Conservation (phyloP, 306 rosid species). For the Castanea sativa region DNA sequence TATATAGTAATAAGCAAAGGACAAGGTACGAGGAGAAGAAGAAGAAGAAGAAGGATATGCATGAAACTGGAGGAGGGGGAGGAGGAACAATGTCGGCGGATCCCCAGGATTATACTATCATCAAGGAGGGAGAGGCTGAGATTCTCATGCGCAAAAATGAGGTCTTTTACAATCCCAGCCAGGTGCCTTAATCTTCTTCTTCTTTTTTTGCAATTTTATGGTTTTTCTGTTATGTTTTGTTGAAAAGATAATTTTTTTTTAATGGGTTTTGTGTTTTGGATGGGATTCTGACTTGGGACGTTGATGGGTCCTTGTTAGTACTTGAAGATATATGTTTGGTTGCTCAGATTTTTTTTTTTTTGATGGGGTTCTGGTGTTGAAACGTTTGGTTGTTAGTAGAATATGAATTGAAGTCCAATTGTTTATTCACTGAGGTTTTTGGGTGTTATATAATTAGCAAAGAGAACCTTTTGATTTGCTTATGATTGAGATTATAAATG, state of each 20-base stretch:
- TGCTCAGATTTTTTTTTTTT: background rate
- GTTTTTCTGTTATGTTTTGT: background rate
- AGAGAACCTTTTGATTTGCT: background rate
- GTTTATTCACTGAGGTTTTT: background rate
- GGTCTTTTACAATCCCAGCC: constrained; percentile 86
- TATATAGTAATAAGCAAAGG: background rate
- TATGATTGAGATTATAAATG: background rate
- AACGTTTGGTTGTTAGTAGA: background rate
- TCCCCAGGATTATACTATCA: constrained; percentile 61
- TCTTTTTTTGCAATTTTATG: background rate
- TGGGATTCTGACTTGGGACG: constrained; percentile 1
- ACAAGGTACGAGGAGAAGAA: background rate
- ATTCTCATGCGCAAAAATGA: constrained; percentile 93
- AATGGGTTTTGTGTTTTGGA: background rate
- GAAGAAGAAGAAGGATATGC: constrained; percentile 19
- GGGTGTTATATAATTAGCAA: background rate
- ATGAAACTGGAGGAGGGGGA: constrained; percentile 30
- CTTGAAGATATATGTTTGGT: background rate
- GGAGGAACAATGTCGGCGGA: constrained; percentile 55
- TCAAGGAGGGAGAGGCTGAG: constrained; percentile 98
- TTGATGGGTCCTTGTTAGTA: background rate
- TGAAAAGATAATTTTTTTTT: background rate
- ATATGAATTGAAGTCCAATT: background rate
- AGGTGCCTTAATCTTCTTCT: constrained; percentile 47
- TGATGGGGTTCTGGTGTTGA: background rate